A percentile compares a stretch with the other conserved stretches of the same genome.
Evolutionary conservation across 306 rosid species (phyloP).

Genomic region (Neltuma alba): DNA sequence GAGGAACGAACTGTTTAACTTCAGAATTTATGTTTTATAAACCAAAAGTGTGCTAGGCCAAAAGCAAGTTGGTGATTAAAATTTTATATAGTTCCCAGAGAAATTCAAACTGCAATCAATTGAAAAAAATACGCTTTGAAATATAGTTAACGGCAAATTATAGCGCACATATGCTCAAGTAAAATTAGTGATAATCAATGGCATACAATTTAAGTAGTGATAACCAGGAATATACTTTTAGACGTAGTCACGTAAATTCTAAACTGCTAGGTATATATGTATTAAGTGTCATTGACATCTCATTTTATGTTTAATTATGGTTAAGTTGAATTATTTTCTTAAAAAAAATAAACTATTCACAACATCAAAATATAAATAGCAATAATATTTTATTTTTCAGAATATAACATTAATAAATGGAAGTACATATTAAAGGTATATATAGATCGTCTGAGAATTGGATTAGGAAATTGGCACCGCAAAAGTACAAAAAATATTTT

Average conservation of each 20-base stretch:
- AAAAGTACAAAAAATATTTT: not conserved
- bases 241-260: not conserved
- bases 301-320: not conserved
- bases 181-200: not conserved
- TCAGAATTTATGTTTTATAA: not conserved
- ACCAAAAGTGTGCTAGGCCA: not conserved
- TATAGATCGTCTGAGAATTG: not conserved
- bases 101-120: not conserved
- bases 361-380: not conserved
- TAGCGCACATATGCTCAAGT: not conserved
- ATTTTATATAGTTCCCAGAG: not conserved
- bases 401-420: not conserved
- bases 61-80: not conserved
- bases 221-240: not conserved
- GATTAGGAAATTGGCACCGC: not conserved
- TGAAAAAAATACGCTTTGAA: not conserved
- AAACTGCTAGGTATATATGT: not conserved
- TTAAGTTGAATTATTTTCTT: not conserved
- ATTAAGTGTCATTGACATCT: not conserved
- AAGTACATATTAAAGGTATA: not conserved
- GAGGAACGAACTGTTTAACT: not conserved
- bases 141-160: not conserved
- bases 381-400: not conserved
- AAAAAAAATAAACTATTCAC: not conserved
- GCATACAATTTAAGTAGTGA: not conserved